Base-by-base conservation (phyloP, 108 stramenopile species). In the Epipyxis sp. region DNA sequence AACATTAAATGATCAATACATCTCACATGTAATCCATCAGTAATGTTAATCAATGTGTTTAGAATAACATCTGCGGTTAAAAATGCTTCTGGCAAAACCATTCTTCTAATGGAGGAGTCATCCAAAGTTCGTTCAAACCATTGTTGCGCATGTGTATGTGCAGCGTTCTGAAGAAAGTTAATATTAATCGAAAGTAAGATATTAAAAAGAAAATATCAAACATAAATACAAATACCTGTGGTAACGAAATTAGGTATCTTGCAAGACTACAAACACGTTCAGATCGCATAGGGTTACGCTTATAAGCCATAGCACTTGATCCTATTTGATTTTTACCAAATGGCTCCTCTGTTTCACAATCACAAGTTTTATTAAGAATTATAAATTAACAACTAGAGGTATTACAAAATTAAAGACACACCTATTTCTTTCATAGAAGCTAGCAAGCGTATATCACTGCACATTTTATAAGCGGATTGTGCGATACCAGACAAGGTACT, bases 41-140 rank as follows among this genome's bases (percentile, higher is more conserved):
- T 87, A 86, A 98, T 95, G 84, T 96, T 97, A 41, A 86, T 84
- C 44, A 95, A 83, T 68, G 96, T 84, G 40, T 88, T 95, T 69
- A 98, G 86, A 78, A 98, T 87, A 42, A 97, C 98, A 84, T 98
- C 98, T 41, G 86, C 87, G 10, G 91, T 94, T 42, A 98, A 83
- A 83, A 98, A 98, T 2, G 89, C 94, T 87, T 97, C 98, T 3
- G 98, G 98, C n/a, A 98, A 87, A 72, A 93, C 87, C 65, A 98
- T 94, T 16, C 98, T 79, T 40, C 98, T 91, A 83, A 96, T 91
- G n/a, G 96, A 94, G 34, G 95, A 96, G 87, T 98, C 98, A 84
- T 98, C 98, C 67, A 98, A 84, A 0, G 98, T 98, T 25, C 98
- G 91, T 85, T 98, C 98, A 82, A 98, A 95, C 98, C 98, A 98